Percentiles rank a stretch among this genome's conserved stretches.
Conservation (phyloP, 225 moss, liverwort and hornwort species). For the Thuidium tamariscinum region DNA sequence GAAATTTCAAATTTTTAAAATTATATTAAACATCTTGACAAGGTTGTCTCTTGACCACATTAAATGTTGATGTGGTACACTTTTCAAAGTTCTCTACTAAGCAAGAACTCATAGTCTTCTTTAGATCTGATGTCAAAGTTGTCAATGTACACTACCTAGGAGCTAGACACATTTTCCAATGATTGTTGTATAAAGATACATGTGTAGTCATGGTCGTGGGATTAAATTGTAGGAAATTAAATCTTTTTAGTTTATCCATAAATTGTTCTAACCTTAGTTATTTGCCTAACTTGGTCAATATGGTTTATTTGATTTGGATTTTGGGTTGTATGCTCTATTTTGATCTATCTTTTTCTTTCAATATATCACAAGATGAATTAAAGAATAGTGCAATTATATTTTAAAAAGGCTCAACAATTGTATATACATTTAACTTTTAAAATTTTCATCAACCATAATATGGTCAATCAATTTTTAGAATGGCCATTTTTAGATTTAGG, state of each 20-base stretch:
- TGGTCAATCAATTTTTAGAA: too few relatives aligned
- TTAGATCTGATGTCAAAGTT: background rate
- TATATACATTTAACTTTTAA: background rate
- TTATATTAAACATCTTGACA: too few relatives aligned
- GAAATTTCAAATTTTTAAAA: too few relatives aligned
- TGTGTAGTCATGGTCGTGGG: background rate
- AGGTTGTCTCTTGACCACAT: too few relatives aligned
- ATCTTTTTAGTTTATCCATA: accelerated
- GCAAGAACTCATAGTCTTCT: too few relatives aligned
- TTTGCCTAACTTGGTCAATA: background rate
- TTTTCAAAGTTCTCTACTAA: too few relatives aligned
- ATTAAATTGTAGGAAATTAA: background rate
- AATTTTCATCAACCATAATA: too few relatives aligned
- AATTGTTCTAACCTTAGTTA: accelerated
- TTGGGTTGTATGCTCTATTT: background rate
- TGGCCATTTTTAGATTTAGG: too few relatives aligned
- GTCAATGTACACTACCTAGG: background rate
- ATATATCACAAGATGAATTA: background rate
- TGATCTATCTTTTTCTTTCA: background rate
- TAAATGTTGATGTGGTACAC: too few relatives aligned
- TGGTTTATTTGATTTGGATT: background rate
- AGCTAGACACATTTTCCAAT: background rate
- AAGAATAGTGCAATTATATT: background rate
- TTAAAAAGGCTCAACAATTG: background rate
- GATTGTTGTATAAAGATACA: accelerated